Percentiles rank a stretch among this genome's conserved stretches.
phyloP scores from a whole-genome alignment of 768 basidiomycete species.

The Serendipita sp. region DNA sequence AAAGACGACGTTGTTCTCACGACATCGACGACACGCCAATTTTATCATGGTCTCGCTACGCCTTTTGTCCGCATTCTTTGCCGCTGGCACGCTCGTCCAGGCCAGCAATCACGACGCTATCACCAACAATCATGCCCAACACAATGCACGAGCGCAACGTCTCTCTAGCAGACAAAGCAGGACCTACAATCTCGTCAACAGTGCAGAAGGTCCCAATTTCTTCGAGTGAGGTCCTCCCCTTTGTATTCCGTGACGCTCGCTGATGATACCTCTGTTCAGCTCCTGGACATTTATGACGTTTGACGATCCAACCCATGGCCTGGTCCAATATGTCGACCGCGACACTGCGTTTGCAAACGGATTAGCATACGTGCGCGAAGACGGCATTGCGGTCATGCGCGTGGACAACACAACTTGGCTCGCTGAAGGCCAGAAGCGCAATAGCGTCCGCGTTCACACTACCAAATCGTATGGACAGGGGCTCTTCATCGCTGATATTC shows the following conservation, averaged over 20 bases:
- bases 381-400: conserved; percentile 7
- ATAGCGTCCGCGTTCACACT: conserved; percentile 12
- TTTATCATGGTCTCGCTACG: neutral
- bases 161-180: neutral
- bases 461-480: conserved; percentile 11
- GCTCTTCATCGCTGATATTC: conserved; percentile 14
- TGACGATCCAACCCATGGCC: conserved; percentile 15
- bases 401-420: conserved; percentile 11
- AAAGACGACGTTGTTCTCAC: too few relatives aligned
- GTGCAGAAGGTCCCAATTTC: conserved; percentile 8
- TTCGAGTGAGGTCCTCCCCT: conserved; percentile 13
- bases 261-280: neutral
- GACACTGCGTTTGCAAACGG: conserved; percentile 8
- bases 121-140: neutral
- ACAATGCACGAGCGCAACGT: neutral
- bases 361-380: conserved; percentile 12
- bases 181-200: conserved; percentile 7
- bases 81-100: neutral
- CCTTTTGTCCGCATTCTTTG: neutral
- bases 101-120: neutral
- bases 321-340: conserved; percentile 12
- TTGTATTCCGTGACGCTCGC: neutral
- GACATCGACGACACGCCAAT: neutral
- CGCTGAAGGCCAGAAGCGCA: conserved; percentile 7
- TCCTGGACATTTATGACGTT: conserved; percentile 13